Percentiles rank a stretch among this genome's conserved stretches.
phyloP scores from a whole-genome alignment of 495 filamentous ascomycete species.

The Podospora pseudopauciseta region DNA sequence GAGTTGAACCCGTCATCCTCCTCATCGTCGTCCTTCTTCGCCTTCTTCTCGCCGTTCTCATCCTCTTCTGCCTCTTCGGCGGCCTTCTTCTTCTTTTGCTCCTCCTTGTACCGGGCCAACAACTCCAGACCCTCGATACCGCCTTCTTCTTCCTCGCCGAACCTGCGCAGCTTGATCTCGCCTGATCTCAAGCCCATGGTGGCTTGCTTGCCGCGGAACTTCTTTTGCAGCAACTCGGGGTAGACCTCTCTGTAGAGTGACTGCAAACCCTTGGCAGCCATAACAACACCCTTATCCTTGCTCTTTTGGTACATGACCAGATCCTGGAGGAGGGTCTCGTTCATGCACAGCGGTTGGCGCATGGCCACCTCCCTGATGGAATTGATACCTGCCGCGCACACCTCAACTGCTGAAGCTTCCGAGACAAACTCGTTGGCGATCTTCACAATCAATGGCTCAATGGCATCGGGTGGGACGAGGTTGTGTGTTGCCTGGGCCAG shows the following conservation, averaged over 20 bases:
- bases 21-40: slow-evolving; percentile 35
- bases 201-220: slow-evolving; percentile 91
- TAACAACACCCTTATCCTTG: slow-evolving; percentile 96
- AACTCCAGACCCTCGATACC: slow-evolving; percentile 91
- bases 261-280: slow-evolving; percentile 90
- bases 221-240: slow-evolving; percentile 82
- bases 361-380: slow-evolving; percentile 91
- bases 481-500: slow-evolving; percentile 89
- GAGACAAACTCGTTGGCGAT: slow-evolving; percentile 98
- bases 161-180: slow-evolving; percentile 64
- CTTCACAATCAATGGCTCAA: slow-evolving; percentile 89
- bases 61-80: slow-evolving; percentile 53
- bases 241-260: slow-evolving; percentile 87
- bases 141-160: slow-evolving; percentile 73
- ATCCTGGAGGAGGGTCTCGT: slow-evolving; percentile 91
- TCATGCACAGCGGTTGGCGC: slow-evolving; percentile 91
- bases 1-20: slow-evolving; percentile 68
- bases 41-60: slow-evolving; percentile 39
- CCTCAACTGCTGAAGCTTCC: slow-evolving; percentile 85
- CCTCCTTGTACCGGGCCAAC: slow-evolving; percentile 88
- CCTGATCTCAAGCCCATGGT: slow-evolving; percentile 73
- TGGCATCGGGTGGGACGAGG: slow-evolving; percentile 85
- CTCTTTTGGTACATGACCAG: slow-evolving; percentile 93
- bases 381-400: slow-evolving; percentile 90
- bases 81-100: slow-evolving; percentile 69